Evolutionary conservation across 176 grass and related monocot species (phyloP), one percentile per base, ranked within the genome.

Genomic region (Cenchrus purpureus): DNA sequence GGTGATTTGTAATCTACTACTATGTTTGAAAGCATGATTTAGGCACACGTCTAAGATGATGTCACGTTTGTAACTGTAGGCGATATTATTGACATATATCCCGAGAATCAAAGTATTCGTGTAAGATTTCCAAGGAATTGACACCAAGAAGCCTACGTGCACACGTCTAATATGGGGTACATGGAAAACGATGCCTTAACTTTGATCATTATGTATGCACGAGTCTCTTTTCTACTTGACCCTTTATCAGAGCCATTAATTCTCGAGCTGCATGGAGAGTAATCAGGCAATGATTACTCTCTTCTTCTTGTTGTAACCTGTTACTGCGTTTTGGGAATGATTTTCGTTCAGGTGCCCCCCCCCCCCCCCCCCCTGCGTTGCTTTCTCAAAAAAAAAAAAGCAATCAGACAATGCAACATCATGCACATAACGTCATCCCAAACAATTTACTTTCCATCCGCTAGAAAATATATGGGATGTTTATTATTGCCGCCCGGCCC

Each of bases 141-240:
- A 28, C 10, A 64, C 3, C 8, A 3, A 31, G 4, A 8, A 31
- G 61, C 4, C 10, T 64, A 62, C 22, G 59, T 8, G 20, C 58
- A 54, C 7, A 58, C 3, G 17, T 11, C 9, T 28, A 62, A 25
- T 25, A 25, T 25, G 22, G 61, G 11, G 11, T 13, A 31, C 31
- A 55, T 14, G 31, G 31, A 32, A 32, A 32, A 32, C 1, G 31
- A 32, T 69, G 10, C 16, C 12, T 49, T 85, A 59, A 58, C 10
- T 55, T 13, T 32, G 4, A 74, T 20, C 65, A 16, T 11, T 71
- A 65, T 45, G 28, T n/a, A 22, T 17, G 12, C 15, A 34, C 3
- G 34, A 34, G 50, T 87, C 60, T 32, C 59, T 81, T 79, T 80
- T 25, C 49, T 56, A n/a, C 49, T 15, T 58, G 60, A 87, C 37